Percentiles rank a stretch among this genome's conserved stretches.
phyloP scores from a whole-genome alignment of 805 yeast species.

The Candida ipomoeae region DNA sequence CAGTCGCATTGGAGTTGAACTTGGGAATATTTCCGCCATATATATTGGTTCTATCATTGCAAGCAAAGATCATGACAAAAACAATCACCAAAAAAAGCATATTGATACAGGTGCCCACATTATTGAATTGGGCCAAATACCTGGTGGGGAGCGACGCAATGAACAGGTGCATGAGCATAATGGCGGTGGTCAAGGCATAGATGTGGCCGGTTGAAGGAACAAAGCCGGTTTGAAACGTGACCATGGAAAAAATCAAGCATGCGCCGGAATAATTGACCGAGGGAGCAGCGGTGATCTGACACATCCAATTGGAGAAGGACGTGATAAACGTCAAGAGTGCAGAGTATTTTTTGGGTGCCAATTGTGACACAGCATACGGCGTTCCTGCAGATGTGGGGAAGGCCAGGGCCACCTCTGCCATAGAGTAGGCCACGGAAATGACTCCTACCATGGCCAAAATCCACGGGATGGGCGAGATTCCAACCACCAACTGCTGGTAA shows the following conservation, averaged over 20 bases:
- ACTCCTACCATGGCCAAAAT: slow-evolving; percentile 53
- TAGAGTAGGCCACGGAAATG: slow-evolving; percentile 52
- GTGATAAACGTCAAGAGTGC: slow-evolving; percentile 58
- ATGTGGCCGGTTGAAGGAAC: slow-evolving; percentile 45
- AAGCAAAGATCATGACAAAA: slow-evolving; percentile 51
- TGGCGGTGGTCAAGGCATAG: slow-evolving; percentile 50
- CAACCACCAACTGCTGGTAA: slow-evolving; percentile 57
- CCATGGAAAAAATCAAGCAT: slow-evolving; percentile 51
- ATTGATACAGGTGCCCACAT: slow-evolving; percentile 48
- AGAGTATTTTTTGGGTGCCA: slow-evolving; percentile 52
- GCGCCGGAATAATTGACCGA: slow-evolving; percentile 58
- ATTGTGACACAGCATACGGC: slow-evolving; percentile 62
- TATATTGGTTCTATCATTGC: slow-evolving; percentile 39
- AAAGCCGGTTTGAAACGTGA: slow-evolving; percentile 35
- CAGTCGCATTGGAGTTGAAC: slow-evolving; percentile 45
- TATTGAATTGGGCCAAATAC: slow-evolving; percentile 49
- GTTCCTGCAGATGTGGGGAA: slow-evolving; percentile 69
- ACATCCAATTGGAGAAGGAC: slow-evolving; percentile 63
- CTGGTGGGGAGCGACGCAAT: slow-evolving; percentile 53
- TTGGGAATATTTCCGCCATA: slow-evolving; percentile 35
- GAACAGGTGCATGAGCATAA: slow-evolving; percentile 44
- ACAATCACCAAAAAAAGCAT: slow-evolving; percentile 48
- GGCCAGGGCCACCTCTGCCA: slow-evolving; percentile 64
- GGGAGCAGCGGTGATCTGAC: slow-evolving; percentile 60
- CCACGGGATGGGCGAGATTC: slow-evolving; percentile 61